phyloP scores from a whole-genome alignment of 1,139 yeast species.

The Diutina scorzettiae region DNA sequence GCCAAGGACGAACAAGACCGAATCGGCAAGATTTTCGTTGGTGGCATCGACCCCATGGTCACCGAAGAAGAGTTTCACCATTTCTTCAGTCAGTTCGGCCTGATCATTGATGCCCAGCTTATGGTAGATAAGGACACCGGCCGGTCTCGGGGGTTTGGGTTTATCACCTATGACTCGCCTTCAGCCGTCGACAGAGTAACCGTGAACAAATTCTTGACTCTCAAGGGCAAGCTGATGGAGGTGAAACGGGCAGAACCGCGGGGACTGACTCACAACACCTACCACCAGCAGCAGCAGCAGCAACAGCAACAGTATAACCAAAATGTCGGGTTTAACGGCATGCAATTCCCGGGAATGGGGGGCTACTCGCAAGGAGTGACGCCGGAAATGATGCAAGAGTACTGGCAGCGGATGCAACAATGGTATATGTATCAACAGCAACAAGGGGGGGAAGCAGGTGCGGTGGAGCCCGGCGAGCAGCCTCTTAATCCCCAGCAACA shows the following conservation, averaged over 20 bases:
- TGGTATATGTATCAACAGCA: constrained; percentile 58
- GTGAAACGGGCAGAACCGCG: constrained; percentile 98
- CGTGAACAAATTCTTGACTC: constrained; percentile 66
- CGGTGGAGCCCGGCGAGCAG: constrained; percentile 37
- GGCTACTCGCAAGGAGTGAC: constrained; percentile 18
- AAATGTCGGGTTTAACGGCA: constrained; percentile 14
- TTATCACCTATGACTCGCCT: constrained; percentile 91
- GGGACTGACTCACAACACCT: constrained; percentile 13
- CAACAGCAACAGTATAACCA: constrained; percentile 20
- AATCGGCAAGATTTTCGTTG: constrained; percentile 95
- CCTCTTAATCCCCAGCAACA: constrained; percentile 13
- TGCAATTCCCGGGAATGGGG: constrained; percentile 29
- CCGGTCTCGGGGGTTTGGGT: constrained; percentile 95
- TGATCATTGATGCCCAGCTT: constrained; percentile 89
- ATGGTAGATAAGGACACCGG: constrained; percentile 99
- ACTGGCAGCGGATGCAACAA: constrained; percentile 78
- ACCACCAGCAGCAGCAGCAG: constrained; percentile 2
- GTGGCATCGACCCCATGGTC: constrained; percentile 94
- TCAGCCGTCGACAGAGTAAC: constrained; percentile 91
- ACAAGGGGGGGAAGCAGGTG: constrained; percentile 36
- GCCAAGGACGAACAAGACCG: constrained; percentile 97
- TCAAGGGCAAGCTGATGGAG: constrained; percentile 88
- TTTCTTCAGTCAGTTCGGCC: constrained; percentile 84
- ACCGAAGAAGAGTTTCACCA: constrained; percentile 85
- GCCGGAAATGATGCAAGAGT: constrained; percentile 81